A percentile compares a stretch with the other conserved stretches of the same genome.
Evolutionary conservation across 371 early-diverging fungal genomes (phyloP).

Genomic region (Mycotypha africana): DNA sequence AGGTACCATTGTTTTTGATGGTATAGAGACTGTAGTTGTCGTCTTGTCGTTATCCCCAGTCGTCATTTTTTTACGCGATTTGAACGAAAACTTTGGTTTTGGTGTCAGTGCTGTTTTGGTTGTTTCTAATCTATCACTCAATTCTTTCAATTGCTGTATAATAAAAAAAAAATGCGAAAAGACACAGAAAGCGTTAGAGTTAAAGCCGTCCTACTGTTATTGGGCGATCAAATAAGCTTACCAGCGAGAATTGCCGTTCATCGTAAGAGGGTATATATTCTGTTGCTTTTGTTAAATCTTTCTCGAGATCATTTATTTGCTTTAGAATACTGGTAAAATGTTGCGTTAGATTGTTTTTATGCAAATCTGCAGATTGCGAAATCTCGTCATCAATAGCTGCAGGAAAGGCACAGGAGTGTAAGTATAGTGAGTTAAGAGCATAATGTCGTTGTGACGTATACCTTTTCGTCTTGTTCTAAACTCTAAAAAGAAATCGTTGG

Average conservation of each 20-base stretch:
- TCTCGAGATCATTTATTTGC: slow-evolving; percentile 46
- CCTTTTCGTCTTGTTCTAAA: slow-evolving; percentile 29
- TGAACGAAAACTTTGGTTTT: slow-evolving; percentile 60
- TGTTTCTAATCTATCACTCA: slow-evolving; percentile 28
- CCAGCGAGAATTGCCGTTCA: slow-evolving; percentile 46
- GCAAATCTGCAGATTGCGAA: slow-evolving; percentile 9
- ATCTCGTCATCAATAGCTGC: slow-evolving; percentile 38
- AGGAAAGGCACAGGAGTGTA: background rate
- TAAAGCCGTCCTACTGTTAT: too few species aligned
- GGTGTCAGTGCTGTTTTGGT: slow-evolving; percentile 38
- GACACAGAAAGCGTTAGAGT: too few species aligned
- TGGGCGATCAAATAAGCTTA: background rate
- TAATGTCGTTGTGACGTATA: background rate
- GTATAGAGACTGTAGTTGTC: background rate
- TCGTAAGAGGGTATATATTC: slow-evolving; percentile 54
- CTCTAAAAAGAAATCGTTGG: slow-evolving; percentile 31
- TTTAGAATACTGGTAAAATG: slow-evolving; percentile 36
- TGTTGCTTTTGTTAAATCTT: slow-evolving; percentile 48
- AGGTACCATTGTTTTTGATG: background rate
- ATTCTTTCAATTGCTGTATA: slow-evolving; percentile 46
- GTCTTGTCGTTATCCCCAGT: slow-evolving; percentile 7
- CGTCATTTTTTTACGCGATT: slow-evolving; percentile 36
- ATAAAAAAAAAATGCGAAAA: background rate
- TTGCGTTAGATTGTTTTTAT: slow-evolving; percentile 19
- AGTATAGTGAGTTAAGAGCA: too few species aligned